A percentile compares a stretch with the other conserved stretches of the same genome.
Evolutionary conservation across 169 alveolate species (phyloP).

Genomic region (Plasmodium malariae): DNA sequence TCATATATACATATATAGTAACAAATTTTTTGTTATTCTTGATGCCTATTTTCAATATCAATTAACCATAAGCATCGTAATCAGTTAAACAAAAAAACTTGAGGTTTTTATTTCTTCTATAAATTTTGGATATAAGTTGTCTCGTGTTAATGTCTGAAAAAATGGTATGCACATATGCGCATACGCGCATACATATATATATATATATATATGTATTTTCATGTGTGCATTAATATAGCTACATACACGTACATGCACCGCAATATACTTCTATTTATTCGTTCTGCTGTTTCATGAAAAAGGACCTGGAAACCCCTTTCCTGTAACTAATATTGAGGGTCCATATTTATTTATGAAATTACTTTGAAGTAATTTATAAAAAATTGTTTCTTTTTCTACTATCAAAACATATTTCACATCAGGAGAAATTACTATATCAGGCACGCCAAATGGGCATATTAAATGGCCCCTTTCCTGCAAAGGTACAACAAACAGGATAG

Average conservation of each 20-base stretch:
- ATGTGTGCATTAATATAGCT: neutral
- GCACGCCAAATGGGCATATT: conserved; percentile 73
- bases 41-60: neutral
- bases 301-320: conserved; percentile 74
- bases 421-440: conserved; percentile 66
- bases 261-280: neutral
- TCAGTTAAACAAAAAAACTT: conserved; percentile 67
- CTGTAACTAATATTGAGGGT: conserved; percentile 55
- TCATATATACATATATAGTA: neutral
- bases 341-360: conserved; percentile 68
- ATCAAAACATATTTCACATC: conserved; percentile 75
- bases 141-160: conserved; percentile 65
- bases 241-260: neutral
- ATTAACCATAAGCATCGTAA: conserved; percentile 73
- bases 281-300: neutral
- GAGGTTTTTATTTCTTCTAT: conserved; percentile 16
- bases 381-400: conserved; percentile 81
- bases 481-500: neutral
- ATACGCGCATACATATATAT: conserved; percentile 18
- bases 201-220: neutral
- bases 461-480: conserved; percentile 71
- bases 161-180: too few species aligned
- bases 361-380: conserved; percentile 72
- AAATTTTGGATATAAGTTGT: conserved; percentile 53
- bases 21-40: neutral